Evolutionary conservation across 768 basidiomycete species (phyloP), one percentile per base, ranked within the genome.

Genomic region (Pleurotus cornucopiae): DNA sequence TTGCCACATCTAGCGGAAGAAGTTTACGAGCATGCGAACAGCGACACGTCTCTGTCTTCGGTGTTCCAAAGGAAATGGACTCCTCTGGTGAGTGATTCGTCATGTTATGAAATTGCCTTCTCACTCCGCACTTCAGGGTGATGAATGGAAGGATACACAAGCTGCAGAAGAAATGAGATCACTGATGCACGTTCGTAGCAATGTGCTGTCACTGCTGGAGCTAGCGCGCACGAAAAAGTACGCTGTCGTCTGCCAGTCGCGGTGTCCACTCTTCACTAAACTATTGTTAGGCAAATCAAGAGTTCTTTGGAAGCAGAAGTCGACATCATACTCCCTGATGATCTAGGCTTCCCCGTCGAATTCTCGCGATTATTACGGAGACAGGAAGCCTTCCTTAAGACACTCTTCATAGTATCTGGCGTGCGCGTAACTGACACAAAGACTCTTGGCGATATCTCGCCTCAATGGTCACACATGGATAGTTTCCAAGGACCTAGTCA

Each of bases 1-100:
- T 75, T 92, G 2, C 96, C 96, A 6, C 90, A 96, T 65, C 80
- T 97, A 4, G 89, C 92, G 0, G 94, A 97, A 69, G 96, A 98
- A 68, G 83, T 95, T 55, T 79, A 90, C 62, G 76, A 80, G 25
- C 71, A 75, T 20, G 61, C 68, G 67, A 43, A 40, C 14, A 14
- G 40, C 14, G 67, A 71, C 46, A 61, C 64, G 4, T 65, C 74
- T 26, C 66, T 61, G 0, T 67, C 65, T 0, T 94, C 91, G 0
- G 78, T 91, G n/a, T 96, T 94, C 63, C 73, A 74, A 58, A 76
- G 73, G 2, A 73, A 71, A n/a, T 96, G 94, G 94, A 64, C 61
- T 44, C 78, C 83, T 20, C 63, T 91, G 58, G 94, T 92, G 62
- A 34, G 85, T 11, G 30, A 34, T 34, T 34, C 9, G 30, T 3